Percentiles rank a stretch among this genome's conserved stretches.
These are phyloP conservation scores for Globisporangium perplexum DNA, from an alignment of 352 stramenopile genomes.

Conservation along the genomic window DNA sequence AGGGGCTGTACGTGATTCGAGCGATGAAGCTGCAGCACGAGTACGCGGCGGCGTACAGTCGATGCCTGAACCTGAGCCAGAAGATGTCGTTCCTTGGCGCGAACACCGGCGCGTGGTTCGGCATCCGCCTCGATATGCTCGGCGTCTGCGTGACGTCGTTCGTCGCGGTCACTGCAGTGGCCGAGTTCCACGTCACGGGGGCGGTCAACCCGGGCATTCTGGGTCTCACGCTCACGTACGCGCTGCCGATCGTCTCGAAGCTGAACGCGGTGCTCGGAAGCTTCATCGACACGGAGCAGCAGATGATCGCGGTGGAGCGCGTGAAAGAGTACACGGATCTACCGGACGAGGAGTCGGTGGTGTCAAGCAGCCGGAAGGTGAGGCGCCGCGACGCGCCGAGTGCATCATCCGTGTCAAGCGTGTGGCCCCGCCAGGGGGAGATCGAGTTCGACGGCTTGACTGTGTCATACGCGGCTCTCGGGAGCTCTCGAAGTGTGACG, in stretches of 20 bases:
- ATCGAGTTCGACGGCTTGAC: constrained; percentile 49
- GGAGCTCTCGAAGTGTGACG: constrained; percentile 8
- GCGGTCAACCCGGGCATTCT: constrained; percentile 64
- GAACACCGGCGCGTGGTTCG: constrained; percentile 80
- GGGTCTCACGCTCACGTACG: constrained; percentile 89
- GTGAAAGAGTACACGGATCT: constrained; percentile 78
- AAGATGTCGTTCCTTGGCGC: constrained; percentile 68
- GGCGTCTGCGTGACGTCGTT: constrained; percentile 80
- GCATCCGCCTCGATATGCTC: constrained; percentile 77
- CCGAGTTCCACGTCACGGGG: constrained; percentile 50
- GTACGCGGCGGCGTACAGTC: constrained; percentile 38
- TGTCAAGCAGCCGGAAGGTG: constrained; percentile 7
- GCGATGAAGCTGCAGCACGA: constrained; percentile 35
- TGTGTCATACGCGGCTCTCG: constrained; percentile 26
- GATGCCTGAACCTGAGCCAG: constrained; percentile 57
- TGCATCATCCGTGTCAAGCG: constrained; percentile 2
- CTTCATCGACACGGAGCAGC: constrained; percentile 86
- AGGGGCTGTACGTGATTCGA: constrained; percentile 64
- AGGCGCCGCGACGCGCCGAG: too few relatives aligned
- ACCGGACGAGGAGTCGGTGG: constrained; percentile 33
- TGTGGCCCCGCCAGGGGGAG: constrained; percentile 41
- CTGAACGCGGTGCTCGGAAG: constrained; percentile 81
- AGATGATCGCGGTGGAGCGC: constrained; percentile 90
- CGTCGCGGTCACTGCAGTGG: constrained; percentile 71
- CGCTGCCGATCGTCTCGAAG: constrained; percentile 83